Evolutionary conservation across 352 stramenopile species (phyloP).

Genomic region (Salisapilia sapeloensis): DNA sequence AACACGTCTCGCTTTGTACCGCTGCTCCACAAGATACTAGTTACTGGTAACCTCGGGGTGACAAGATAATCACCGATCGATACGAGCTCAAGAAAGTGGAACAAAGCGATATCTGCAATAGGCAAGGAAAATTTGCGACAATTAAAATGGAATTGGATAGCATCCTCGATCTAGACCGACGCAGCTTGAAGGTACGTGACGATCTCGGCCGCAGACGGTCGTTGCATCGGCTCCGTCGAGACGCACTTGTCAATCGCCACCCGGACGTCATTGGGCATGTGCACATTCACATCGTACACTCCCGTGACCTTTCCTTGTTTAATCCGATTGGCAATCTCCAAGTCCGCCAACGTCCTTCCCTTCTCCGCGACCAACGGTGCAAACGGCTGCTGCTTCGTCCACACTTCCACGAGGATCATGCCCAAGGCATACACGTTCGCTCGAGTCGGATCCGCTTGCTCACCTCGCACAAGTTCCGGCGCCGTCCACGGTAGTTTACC

Average conservation of each 20-base stretch:
- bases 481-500: slow-evolving; percentile 28
- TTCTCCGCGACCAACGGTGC: slow-evolving; percentile 18
- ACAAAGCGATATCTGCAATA: too few species aligned
- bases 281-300: slow-evolving; percentile 31
- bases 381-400: slow-evolving; percentile 27
- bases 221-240: slow-evolving; percentile 24
- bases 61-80: too few species aligned
- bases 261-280: slow-evolving; percentile 15
- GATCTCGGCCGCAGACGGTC: slow-evolving; percentile 26
- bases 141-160: too few species aligned
- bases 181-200: too few species aligned
- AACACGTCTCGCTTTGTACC: too few species aligned
- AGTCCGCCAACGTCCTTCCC: slow-evolving; percentile 34
- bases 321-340: slow-evolving; percentile 21
- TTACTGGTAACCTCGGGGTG: too few species aligned
- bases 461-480: slow-evolving; percentile 28
- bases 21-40: too few species aligned
- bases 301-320: slow-evolving; percentile 11
- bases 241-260: slow-evolving; percentile 26
- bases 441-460: slow-evolving; percentile 21
- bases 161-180: too few species aligned
- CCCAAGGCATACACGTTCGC: slow-evolving; percentile 54
- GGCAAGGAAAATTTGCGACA: too few species aligned
- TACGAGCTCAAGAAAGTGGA: too few species aligned
- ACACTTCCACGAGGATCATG: slow-evolving; percentile 38